phyloP scores from a whole-genome alignment of 257 asterid species.

The Cynanchum wilfordii region DNA sequence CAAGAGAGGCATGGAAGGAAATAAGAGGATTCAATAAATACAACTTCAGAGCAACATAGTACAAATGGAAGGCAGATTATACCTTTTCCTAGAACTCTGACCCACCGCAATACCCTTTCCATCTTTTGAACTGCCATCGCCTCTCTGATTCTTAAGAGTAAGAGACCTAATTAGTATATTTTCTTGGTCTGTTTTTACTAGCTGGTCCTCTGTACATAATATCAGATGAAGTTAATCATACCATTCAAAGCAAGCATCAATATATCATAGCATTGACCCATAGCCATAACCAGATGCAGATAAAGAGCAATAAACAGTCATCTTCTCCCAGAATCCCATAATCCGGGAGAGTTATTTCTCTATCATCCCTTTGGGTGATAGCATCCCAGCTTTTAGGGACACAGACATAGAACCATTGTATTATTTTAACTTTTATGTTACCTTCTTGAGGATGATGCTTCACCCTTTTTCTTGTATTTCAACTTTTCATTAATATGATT shows the following conservation, averaged over 20 bases:
- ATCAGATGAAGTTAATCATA: neutral
- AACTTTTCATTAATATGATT: too few relatives aligned
- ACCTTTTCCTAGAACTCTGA: slow-evolving; percentile 66
- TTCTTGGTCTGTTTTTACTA: slow-evolving; percentile 64
- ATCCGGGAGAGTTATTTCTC: neutral
- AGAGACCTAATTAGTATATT: slow-evolving; percentile 78
- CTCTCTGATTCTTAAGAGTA: slow-evolving; percentile 58
- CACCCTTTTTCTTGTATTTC: too few relatives aligned
- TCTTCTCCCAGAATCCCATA: neutral
- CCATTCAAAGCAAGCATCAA: neutral
- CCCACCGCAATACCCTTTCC: slow-evolving; percentile 37
- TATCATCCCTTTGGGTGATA: neutral
- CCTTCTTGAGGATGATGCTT: too few relatives aligned
- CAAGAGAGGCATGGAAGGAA: neutral
- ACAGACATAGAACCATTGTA: too few relatives aligned
- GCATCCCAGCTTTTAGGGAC: neutral
- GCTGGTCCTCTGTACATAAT: slow-evolving; percentile 49
- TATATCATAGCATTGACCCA: neutral
- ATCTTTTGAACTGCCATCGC: slow-evolving; percentile 47
- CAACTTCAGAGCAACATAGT: neutral
- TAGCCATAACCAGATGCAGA: neutral
- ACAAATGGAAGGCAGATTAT: slow-evolving; percentile 18
- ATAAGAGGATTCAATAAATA: neutral
- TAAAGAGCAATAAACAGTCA: neutral
- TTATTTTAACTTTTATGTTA: too few relatives aligned